Conservation (phyloP, 2,329 filamentous ascomycete species). For the Hysterium pulicare region DNA sequence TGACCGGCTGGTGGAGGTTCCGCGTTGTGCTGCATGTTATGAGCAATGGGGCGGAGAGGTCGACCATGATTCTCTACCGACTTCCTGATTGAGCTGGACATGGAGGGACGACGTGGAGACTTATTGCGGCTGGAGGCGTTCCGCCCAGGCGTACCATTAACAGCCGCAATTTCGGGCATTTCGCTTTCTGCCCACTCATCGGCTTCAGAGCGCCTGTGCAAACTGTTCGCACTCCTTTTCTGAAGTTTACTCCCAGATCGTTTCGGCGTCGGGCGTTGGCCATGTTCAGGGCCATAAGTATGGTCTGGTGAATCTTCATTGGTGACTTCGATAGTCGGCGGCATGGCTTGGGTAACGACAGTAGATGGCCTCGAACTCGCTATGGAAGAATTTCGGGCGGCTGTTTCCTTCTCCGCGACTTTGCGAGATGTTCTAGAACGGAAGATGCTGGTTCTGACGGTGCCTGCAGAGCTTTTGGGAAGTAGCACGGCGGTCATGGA, state of each 20-base stretch:
- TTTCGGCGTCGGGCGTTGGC: conserved; percentile 34
- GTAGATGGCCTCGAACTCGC: conserved; percentile 25
- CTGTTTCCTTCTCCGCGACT: conserved; percentile 15
- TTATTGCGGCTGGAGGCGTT: conserved; percentile 12
- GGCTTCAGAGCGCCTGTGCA: conserved; percentile 21
- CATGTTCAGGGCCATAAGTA: conserved; percentile 24
- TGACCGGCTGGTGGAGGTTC: conserved; percentile 40
- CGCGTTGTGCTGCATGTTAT: conserved; percentile 36
- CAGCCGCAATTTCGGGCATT: conserved; percentile 15
- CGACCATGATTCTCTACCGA: conserved; percentile 33
- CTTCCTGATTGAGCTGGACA: conserved; percentile 20
- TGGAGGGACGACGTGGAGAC: conserved; percentile 18
- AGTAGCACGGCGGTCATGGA: conserved; percentile 55
- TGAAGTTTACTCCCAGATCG: conserved; percentile 37
- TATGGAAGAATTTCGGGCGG: conserved; percentile 21
- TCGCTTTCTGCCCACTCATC: conserved; percentile 15
- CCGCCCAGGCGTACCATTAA: conserved; percentile 16
- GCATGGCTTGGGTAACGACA: conserved; percentile 31
- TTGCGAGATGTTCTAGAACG: conserved; percentile 44
- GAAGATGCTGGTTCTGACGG: conserved; percentile 73
- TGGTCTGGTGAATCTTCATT: conserved; percentile 52
- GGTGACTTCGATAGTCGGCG: conserved; percentile 75
- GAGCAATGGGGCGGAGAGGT: conserved; percentile 36
- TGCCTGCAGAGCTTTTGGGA: conserved; percentile 59
- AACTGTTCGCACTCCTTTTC: conserved; percentile 39